Conservation (phyloP, 768 basidiomycete species). For the Amanita phalloides region DNA sequence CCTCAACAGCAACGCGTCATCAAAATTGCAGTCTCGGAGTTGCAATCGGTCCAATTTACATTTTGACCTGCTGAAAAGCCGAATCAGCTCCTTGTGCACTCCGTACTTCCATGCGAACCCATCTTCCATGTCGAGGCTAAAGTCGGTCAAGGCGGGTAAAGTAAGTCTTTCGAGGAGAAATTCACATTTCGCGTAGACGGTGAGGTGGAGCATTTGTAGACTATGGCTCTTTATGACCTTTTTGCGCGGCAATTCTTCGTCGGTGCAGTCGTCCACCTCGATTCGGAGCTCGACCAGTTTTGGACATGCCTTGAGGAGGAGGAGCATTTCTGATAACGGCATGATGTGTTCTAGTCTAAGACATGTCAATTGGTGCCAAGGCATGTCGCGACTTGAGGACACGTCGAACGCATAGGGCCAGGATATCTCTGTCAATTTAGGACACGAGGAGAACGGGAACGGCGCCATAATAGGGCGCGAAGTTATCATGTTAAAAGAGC, state of each 20-base stretch:
- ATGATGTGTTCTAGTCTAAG: neutral
- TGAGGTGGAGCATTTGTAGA: neutral
- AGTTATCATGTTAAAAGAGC: neutral
- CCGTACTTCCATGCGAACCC: no score
- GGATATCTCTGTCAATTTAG: neutral
- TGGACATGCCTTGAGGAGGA: neutral
- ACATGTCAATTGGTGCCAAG: neutral
- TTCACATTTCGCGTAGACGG: neutral
- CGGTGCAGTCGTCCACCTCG: neutral
- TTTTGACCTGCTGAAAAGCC: slow-evolving; percentile 2
- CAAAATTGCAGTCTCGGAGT: neutral
- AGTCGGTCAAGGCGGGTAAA: neutral
- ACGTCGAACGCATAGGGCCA: neutral
- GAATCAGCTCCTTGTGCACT: neutral
- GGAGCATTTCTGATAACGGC: neutral
- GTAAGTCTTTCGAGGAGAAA: neutral
- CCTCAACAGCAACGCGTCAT: neutral
- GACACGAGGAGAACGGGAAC: neutral
- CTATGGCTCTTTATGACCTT: neutral
- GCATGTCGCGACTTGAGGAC: neutral
- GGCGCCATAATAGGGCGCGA: neutral
- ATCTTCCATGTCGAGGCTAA: neutral
- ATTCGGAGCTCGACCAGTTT: neutral
- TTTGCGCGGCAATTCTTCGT: neutral
- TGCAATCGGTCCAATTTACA: neutral